phyloP scores from a whole-genome alignment of 352 stramenopile species.

The Phytopythium boreale region DNA sequence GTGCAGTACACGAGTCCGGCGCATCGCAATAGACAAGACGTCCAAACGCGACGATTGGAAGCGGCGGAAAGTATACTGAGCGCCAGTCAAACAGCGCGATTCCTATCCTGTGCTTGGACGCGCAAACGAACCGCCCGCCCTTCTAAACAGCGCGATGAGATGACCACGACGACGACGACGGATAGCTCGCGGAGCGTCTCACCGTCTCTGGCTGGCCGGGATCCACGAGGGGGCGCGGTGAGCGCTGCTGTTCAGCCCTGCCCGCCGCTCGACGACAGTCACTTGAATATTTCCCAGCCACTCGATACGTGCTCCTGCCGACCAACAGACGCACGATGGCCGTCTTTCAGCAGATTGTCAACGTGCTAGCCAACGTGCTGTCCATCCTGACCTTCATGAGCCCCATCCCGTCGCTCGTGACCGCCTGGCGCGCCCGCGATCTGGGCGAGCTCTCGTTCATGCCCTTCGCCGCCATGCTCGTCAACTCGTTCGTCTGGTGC shows the following conservation, averaged over 20 bases:
- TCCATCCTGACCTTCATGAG: conserved; percentile 9
- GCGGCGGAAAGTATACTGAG: background rate
- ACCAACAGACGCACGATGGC: background rate
- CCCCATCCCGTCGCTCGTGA: conserved; percentile 4
- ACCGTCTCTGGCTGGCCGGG: background rate
- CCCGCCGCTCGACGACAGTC: no score
- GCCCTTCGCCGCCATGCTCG: conserved; percentile 3
- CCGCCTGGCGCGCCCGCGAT: background rate
- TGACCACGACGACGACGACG: background rate
- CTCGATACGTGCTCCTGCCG: background rate
- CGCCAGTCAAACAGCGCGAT: background rate
- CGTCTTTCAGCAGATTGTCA: conserved; percentile 5
- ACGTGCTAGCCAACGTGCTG: conserved; percentile 5
- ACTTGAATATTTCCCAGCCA: background rate
- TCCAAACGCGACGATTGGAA: conserved; percentile 6
- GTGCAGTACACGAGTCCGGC: no score
- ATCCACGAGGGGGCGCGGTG: no score
- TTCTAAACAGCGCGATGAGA: background rate
- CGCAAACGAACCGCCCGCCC: background rate
- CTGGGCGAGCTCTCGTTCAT: conserved; percentile 6
- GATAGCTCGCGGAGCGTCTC: background rate
- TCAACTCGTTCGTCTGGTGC: conserved; percentile 9
- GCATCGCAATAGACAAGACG: no score
- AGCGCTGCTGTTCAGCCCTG: no score
- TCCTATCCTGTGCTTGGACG: background rate